Evolutionary conservation across 2,329 filamentous ascomycete genomes (phyloP).

Genomic region (Pezicula carpinea): DNA sequence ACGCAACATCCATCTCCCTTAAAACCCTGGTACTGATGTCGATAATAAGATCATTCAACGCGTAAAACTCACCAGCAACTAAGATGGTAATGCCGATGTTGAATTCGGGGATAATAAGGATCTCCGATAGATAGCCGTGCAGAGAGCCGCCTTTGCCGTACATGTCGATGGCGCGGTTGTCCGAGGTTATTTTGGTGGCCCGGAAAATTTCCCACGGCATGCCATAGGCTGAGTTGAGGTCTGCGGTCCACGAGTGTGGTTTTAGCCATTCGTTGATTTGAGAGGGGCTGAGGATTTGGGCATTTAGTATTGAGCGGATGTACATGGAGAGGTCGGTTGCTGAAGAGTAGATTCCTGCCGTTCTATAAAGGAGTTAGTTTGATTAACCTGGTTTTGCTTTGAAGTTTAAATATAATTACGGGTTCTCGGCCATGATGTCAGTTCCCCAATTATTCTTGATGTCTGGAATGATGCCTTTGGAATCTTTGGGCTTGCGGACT

Average conservation of each 20-base stretch:
- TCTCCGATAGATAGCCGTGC: background rate
- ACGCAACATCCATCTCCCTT: background rate
- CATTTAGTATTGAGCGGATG: constrained; percentile 1
- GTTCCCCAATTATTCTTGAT: background rate
- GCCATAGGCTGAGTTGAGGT: background rate
- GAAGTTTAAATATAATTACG: no score
- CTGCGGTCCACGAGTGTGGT: constrained; percentile 2
- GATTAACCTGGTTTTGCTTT: no score
- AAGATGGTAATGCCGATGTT: background rate
- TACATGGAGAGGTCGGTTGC: constrained; percentile 27
- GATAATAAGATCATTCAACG: background rate
- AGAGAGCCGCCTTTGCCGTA: background rate
- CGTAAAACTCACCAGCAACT: background rate
- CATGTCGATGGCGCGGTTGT: background rate
- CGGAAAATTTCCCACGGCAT: constrained; percentile 5
- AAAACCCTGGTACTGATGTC: background rate
- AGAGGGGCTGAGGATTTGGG: background rate
- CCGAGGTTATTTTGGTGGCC: background rate
- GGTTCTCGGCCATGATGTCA: background rate
- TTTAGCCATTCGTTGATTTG: constrained; percentile 4
- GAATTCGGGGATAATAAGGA: background rate
- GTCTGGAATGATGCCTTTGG: background rate
- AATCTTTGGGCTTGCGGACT: background rate
- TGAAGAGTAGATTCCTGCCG: constrained; percentile 32
- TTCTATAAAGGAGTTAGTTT: constrained; percentile 16